phyloP scores from a whole-genome alignment of 257 asterid genomes.

The Marsdenia floribunda region DNA sequence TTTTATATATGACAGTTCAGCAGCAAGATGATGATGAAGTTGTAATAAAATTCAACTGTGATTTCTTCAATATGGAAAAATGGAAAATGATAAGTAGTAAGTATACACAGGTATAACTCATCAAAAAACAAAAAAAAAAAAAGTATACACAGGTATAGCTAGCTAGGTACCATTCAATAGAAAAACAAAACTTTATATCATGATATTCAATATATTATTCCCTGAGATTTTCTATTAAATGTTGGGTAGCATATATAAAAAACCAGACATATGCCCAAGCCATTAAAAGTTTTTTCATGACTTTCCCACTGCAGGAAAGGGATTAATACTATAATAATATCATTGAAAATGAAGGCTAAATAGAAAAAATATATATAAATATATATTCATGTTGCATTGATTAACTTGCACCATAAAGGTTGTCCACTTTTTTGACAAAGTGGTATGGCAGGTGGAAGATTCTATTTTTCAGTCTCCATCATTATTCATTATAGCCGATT shows the following conservation, averaged over 20 bases:
- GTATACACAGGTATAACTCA: neutral
- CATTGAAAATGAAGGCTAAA: constrained; percentile 12
- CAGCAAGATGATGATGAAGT: no score
- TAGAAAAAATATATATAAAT: neutral
- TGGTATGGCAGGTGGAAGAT: constrained; percentile 23
- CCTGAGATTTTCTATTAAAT: neutral
- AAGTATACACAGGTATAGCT: neutral
- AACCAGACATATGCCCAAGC: neutral
- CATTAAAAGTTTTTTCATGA: neutral
- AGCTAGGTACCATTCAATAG: neutral
- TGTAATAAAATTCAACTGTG: neutral
- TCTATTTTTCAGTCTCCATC: constrained; percentile 9
- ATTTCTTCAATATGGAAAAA: neutral
- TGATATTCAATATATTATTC: neutral
- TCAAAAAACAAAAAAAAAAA: no score
- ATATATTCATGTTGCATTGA: constrained; percentile 12
- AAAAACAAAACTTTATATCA: neutral
- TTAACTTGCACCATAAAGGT: constrained; percentile 19
- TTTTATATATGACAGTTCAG: no score
- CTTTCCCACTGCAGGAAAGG: constrained; percentile 9
- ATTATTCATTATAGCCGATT: neutral
- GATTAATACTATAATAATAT: neutral
- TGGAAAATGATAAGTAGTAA: no score
- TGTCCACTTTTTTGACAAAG: constrained; percentile 22
- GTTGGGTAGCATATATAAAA: neutral